These are phyloP conservation scores for Suhomyces anneliseae DNA, from an alignment of 1,139 yeast species.

Conservation along the genomic window DNA sequence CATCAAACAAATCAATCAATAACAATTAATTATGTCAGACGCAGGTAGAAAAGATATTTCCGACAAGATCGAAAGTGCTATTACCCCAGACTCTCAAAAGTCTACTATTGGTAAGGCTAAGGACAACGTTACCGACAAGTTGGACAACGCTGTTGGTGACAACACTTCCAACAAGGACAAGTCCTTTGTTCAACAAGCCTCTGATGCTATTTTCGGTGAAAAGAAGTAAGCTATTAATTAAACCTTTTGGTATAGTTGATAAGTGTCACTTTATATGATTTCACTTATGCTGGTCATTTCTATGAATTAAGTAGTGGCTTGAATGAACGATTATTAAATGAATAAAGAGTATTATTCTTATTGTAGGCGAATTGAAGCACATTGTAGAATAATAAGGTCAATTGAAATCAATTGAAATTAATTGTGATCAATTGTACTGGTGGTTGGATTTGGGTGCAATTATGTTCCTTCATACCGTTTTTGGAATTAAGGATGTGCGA, in stretches of 20 bases:
- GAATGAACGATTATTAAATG: background rate
- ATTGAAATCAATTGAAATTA: no score
- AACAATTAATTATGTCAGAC: conserved; percentile 56
- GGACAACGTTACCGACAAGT: conserved; percentile 65
- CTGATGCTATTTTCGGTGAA: conserved; percentile 45
- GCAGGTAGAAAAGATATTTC: conserved; percentile 73
- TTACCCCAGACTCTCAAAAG: conserved; percentile 77
- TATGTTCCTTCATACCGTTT: background rate
- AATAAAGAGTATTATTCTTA: no score
- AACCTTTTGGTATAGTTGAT: background rate
- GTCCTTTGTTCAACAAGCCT: conserved; percentile 64
- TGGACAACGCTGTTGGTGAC: conserved; percentile 62
- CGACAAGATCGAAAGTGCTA: conserved; percentile 63
- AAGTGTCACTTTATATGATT: no score
- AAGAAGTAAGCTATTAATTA: conserved; percentile 12
- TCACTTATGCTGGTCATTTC: no score
- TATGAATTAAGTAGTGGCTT: background rate
- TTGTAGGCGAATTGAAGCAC: no score
- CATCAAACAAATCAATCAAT: conserved; percentile 5
- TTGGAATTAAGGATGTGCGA: background rate
- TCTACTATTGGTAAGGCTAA: conserved; percentile 62
- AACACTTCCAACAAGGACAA: conserved; percentile 65
- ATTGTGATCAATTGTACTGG: no score
- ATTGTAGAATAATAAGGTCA: no score
- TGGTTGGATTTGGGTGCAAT: background rate